Conservation (phyloP, 2,329 filamentous ascomycete species). For the Aspergillus luchuensis region DNA sequence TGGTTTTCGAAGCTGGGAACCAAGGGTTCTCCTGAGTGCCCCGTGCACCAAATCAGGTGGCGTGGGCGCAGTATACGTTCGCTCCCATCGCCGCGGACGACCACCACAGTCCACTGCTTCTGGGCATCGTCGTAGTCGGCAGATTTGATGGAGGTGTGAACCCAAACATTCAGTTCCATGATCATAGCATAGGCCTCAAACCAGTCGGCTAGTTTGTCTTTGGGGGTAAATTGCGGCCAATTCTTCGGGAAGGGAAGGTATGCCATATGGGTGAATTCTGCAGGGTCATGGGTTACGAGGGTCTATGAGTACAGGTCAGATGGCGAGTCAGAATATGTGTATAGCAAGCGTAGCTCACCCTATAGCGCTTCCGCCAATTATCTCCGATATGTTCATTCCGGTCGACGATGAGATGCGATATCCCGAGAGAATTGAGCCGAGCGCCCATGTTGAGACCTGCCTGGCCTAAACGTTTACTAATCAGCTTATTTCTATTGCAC, state of each 20-base stretch:
- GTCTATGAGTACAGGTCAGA: constrained; percentile 24
- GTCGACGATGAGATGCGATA: constrained; percentile 49
- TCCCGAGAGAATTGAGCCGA: constrained; percentile 43
- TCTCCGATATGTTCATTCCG: constrained; percentile 50
- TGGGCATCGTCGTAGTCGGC: constrained; percentile 43
- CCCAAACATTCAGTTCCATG: constrained; percentile 54
- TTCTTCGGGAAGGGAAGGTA: constrained; percentile 46
- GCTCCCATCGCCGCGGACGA: constrained; percentile 29
- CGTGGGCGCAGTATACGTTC: constrained; percentile 40
- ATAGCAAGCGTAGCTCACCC: constrained; percentile 25
- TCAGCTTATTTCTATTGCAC: not conserved
- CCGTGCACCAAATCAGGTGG: constrained; percentile 54
- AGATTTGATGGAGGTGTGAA: constrained; percentile 42
- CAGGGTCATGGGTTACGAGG: constrained; percentile 45
- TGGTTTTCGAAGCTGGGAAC: constrained; percentile 46
- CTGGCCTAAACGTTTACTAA: constrained; percentile 35
- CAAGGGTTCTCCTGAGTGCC: constrained; percentile 47
- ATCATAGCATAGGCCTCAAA: constrained; percentile 52
- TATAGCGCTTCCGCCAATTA: constrained; percentile 55
- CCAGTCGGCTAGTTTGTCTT: constrained; percentile 53
- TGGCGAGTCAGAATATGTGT: not conserved
- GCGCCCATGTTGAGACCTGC: constrained; percentile 47
- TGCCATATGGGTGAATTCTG: constrained; percentile 42
- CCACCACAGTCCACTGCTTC: constrained; percentile 43
- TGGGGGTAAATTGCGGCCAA: constrained; percentile 48